Conservation (phyloP, 148 eudicot species). For the Rhododendron williamsianum region DNA sequence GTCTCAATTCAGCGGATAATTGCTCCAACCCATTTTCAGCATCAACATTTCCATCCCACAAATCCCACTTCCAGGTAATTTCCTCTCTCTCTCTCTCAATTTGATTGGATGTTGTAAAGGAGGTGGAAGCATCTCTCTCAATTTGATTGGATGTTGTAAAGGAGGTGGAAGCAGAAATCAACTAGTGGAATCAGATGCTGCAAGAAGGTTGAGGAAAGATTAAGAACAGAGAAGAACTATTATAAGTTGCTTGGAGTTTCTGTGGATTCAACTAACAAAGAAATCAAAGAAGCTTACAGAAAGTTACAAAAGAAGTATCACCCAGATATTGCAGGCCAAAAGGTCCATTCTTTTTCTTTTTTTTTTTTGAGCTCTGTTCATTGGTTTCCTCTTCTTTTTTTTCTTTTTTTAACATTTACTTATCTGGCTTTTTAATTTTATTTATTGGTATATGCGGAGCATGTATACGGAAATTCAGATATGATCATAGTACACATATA, state of each 20-base stretch:
- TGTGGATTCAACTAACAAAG: slow-evolving; percentile 26
- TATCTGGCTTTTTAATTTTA: background rate
- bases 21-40: slow-evolving; percentile 13
- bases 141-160: background rate
- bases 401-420: background rate
- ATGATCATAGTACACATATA: too few relatives aligned
- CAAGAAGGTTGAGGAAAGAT: slow-evolving; percentile 9
- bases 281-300: slow-evolving; percentile 50
- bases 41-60: background rate
- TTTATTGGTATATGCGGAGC: background rate
- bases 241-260: slow-evolving; percentile 55
- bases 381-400: background rate
- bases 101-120: slow-evolving; percentile 4
- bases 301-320: slow-evolving; percentile 54
- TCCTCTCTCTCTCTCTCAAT: background rate
- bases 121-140: slow-evolving; percentile 1
- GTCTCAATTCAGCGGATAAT: slow-evolving; percentile 1
- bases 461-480: background rate
- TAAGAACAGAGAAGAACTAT: slow-evolving; percentile 21
- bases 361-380: background rate
- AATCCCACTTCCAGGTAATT: slow-evolving; percentile 18
- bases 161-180: slow-evolving; percentile 15
- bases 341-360: slow-evolving; percentile 22
- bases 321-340: slow-evolving; percentile 59
- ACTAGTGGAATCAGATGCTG: slow-evolving; percentile 17